These are phyloP conservation scores for Cucurbita ficifolia DNA, from an alignment of 306 rosid species.

Conservation along the genomic window DNA sequence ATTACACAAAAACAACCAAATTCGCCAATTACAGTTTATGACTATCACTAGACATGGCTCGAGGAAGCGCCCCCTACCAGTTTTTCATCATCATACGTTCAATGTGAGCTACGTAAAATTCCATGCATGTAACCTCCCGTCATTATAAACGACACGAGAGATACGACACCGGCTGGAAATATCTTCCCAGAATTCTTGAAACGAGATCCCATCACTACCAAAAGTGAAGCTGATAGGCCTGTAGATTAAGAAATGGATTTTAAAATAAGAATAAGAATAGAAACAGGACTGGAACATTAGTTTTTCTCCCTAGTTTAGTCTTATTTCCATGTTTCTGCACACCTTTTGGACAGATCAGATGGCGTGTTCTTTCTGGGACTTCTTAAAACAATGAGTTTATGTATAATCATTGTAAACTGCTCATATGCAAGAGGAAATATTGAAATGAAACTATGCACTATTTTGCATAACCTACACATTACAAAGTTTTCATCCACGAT, in stretches of 20 bases:
- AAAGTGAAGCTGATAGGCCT: slow-evolving; percentile 87
- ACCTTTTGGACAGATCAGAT: not conserved
- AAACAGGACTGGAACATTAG: not conserved
- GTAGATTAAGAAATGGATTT: not conserved
- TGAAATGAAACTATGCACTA: not conserved
- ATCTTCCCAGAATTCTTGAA: slow-evolving; percentile 85
- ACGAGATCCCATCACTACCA: slow-evolving; percentile 90
- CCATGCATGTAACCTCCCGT: slow-evolving; percentile 94
- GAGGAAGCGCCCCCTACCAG: not conserved
- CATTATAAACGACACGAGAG: slow-evolving; percentile 81
- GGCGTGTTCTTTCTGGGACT: not conserved
- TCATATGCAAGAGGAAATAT: not conserved
- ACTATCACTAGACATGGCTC: not conserved
- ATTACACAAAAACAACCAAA: not conserved
- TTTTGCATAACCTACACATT: not conserved
- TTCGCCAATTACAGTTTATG: not conserved
- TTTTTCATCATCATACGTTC: slow-evolving; percentile 7
- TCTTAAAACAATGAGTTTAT: not conserved
- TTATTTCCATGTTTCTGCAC: not conserved
- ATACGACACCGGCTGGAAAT: slow-evolving; percentile 90
- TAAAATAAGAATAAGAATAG: not conserved
- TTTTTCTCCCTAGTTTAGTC: not conserved
- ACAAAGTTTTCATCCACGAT: not conserved
- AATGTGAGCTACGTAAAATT: slow-evolving; percentile 63
- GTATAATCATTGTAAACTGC: not conserved